Percentiles rank a stretch among this genome's conserved stretches.
Conservation (phyloP, 2,329 filamentous ascomycete species). For the Trichoderma simmonsii region DNA sequence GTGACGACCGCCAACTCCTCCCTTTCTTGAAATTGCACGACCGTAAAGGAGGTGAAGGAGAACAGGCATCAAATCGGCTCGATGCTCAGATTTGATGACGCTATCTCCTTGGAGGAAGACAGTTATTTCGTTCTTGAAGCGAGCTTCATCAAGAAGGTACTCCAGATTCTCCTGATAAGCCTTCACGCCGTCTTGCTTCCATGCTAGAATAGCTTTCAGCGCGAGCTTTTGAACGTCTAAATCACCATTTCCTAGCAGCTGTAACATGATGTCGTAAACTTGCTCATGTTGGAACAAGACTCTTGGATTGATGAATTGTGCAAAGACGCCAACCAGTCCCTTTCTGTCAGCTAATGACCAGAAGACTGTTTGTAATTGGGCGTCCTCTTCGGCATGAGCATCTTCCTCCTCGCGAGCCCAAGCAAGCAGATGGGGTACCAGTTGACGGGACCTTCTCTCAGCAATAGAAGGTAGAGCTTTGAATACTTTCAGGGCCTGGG, state of each 20-base stretch:
- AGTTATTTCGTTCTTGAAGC: conserved; percentile 91
- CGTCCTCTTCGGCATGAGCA: conserved; percentile 32
- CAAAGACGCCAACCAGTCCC: conserved; percentile 74
- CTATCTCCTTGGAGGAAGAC: conserved; percentile 77
- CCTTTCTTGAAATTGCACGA: conserved; percentile 78
- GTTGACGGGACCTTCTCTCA: conserved; percentile 78
- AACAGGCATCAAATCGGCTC: conserved; percentile 74
- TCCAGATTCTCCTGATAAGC: conserved; percentile 82
- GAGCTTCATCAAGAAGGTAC: conserved; percentile 82
- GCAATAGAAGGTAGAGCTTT: conserved; percentile 70
- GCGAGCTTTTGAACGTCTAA: conserved; percentile 82
- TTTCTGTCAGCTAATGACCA: conserved; percentile 83
- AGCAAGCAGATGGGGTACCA: conserved; percentile 81
- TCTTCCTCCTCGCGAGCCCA: conserved; percentile 64
- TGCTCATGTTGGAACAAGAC: conserved; percentile 75
- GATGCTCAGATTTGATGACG: conserved; percentile 70
- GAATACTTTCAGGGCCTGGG: conserved; percentile 77
- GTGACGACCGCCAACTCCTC: conserved; percentile 70
- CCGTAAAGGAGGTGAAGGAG: conserved; percentile 86
- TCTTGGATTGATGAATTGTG: conserved; percentile 80
- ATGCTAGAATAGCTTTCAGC: conserved; percentile 79
- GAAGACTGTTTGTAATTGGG: conserved; percentile 37
- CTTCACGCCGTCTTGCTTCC: conserved; percentile 75
- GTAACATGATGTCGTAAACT: conserved; percentile 72
- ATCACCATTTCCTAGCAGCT: conserved; percentile 82